phyloP scores from a whole-genome alignment of 495 filamentous ascomycete species.

The Endocarpon pusillum region DNA sequence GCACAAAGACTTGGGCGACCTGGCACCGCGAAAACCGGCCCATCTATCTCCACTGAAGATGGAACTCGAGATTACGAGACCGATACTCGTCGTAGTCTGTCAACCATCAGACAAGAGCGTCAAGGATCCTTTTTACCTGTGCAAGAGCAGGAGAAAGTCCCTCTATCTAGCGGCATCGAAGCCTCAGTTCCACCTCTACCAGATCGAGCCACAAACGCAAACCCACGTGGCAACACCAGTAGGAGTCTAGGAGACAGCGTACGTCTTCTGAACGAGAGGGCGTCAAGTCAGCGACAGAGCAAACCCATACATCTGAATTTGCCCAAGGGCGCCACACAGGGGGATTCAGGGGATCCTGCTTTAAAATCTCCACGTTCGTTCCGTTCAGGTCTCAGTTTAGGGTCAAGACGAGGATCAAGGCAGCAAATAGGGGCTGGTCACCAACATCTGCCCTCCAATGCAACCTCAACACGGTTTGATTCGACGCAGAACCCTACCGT shows the following conservation, averaged over 20 bases:
- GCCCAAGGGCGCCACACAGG: slow-evolving; percentile 36
- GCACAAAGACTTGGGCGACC: slow-evolving; percentile 60
- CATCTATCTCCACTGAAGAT: too few relatives aligned
- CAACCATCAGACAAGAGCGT: slow-evolving; percentile 26
- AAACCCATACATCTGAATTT: slow-evolving; percentile 41
- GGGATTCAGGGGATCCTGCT: slow-evolving; percentile 36
- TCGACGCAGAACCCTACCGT: slow-evolving; percentile 2
- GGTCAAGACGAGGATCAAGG: slow-evolving; percentile 7
- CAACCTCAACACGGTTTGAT: slow-evolving; percentile 36
- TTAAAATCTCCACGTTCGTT: slow-evolving; percentile 58
- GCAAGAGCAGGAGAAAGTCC: slow-evolving; percentile 42
- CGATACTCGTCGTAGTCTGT: slow-evolving; percentile 31
- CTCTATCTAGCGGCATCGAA: slow-evolving; percentile 64
- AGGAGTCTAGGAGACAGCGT: slow-evolving; percentile 59
- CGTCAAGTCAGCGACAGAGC: slow-evolving; percentile 27
- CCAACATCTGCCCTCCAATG: slow-evolving; percentile 59
- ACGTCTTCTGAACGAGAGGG: slow-evolving; percentile 44
- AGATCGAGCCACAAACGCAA: slow-evolving; percentile 54
- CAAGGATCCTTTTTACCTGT: slow-evolving; percentile 21
- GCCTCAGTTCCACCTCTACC: slow-evolving; percentile 45
- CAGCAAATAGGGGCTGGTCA: slow-evolving; percentile 23
- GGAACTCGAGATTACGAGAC: too few relatives aligned
- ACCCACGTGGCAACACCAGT: slow-evolving; percentile 50
- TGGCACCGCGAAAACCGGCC: slow-evolving; percentile 22
- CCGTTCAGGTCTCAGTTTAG: slow-evolving; percentile 45